Base-by-base conservation (phyloP, 225 moss, liverwort and hornwort genomes). In the Ulota crispa region DNA sequence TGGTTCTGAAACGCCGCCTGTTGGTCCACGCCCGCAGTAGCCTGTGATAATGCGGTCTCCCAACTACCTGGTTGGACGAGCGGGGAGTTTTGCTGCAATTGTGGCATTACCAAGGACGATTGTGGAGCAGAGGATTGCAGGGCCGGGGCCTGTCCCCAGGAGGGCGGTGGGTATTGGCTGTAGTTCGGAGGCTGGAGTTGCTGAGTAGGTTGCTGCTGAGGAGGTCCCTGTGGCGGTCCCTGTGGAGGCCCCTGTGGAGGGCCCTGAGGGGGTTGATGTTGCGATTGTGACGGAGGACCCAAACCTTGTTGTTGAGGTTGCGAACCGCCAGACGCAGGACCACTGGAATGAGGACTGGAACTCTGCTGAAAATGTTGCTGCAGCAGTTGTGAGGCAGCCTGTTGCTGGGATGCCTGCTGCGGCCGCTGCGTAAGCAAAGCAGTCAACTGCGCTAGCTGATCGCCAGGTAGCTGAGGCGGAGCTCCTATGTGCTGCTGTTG, bases 401-500 rank as follows among this genome's bases (percentile, higher is more conserved):
- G 94, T 74, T 96, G 94, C 85, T 96, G 96, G 62, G 93, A 93
- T 39, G 95, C 89, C 79, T 96, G 96, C 82, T 95, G 96, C 62
- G 86, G 95, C 66, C 95, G 87, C 65, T 93, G 96, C 13, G 96
- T 96, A 61, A 96, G 88, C 72, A 96, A 88, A 4, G 96, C 93
- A 50, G 96, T 96, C 50, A 96, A 71, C 74, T 96, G 95, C 8
- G 96, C 91, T 52, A 96, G 89, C 65, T 93, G 94, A 72, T 96
- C 96, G 63, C 92, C 81, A 66, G 96, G 96, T 64, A 96, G 81
- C 64, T 95, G 86, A 63, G 94, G 94, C 18, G 93, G 86, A 9
- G 88, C 80, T 80, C 88, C 94, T 50, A 89, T 14, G 45, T 45
- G 27, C 27, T 88, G 91, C 62, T 88, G 88, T 42, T 86, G 90